These are phyloP conservation scores for Metschnikowia proteae DNA, from an alignment of 805 yeast genomes.

Conservation along the genomic window DNA sequence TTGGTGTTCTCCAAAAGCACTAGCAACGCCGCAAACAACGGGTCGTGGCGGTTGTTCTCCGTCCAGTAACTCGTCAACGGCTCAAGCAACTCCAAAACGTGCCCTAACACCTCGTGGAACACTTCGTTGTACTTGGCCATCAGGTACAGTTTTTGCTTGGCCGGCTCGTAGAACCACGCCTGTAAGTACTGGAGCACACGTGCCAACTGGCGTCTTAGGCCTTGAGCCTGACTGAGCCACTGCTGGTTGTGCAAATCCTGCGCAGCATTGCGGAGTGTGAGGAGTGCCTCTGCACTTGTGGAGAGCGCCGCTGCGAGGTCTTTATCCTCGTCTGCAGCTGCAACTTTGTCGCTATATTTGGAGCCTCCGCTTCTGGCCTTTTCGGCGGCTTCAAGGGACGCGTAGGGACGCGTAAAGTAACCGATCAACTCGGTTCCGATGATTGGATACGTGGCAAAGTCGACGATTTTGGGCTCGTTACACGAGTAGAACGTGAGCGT, in stretches of 20 bases:
- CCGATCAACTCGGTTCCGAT: constrained; percentile 41
- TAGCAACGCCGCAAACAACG: constrained; percentile 55
- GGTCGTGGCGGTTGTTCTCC: constrained; percentile 69
- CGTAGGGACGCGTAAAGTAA: constrained; percentile 33
- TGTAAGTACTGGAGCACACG: constrained; percentile 41
- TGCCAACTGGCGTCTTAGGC: constrained; percentile 45
- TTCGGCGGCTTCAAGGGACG: constrained; percentile 19
- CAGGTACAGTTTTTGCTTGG: constrained; percentile 10
- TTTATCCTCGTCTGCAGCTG: neutral
- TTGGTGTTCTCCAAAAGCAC: constrained; percentile 46
- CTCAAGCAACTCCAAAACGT: constrained; percentile 77
- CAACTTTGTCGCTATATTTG: neutral
- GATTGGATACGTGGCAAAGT: constrained; percentile 41
- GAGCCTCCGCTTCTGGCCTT: constrained; percentile 12
- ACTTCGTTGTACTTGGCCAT: constrained; percentile 26
- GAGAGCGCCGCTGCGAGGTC: constrained; percentile 22
- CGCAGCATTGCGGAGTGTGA: constrained; percentile 74
- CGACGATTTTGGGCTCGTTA: constrained; percentile 47
- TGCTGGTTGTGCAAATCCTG: constrained; percentile 85
- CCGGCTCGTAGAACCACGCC: constrained; percentile 26
- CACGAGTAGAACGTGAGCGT: constrained; percentile 49
- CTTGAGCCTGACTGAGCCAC: constrained; percentile 54
- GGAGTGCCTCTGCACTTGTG: constrained; percentile 44
- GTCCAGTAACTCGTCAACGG: constrained; percentile 78
- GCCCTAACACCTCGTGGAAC: constrained; percentile 58